Base-by-base conservation (phyloP, 768 basidiomycete species). In the Clathrus columnatus region DNA sequence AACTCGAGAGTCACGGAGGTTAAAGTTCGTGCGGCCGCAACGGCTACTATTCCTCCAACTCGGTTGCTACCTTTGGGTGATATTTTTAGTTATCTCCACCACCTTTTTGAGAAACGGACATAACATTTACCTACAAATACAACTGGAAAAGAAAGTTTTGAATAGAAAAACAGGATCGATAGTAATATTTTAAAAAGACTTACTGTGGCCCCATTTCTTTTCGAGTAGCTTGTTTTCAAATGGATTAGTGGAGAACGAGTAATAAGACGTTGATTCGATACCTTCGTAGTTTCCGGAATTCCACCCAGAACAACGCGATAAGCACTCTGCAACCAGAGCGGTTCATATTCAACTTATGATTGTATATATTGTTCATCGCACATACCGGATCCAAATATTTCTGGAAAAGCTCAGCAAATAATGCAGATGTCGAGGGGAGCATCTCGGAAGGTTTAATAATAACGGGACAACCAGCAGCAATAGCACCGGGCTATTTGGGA, bases 21-120 rank as follows among this genome's bases (percentile, higher is more conserved):
- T 6, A 91, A 66, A 52, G 79, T 76, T 67, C 91, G 84, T 1
- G 84, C 87, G 14, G 91, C 91, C 0, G 89, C 89, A 0, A 74
- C 64, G 1, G 83, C 78, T 7, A 93, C 77, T 45, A 92, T 76
- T 59, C 68, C 77, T 0, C 75, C 89, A 5, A 91, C 79, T 21
- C 78, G 75, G 2, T 73, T 75, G 24, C 73, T 72, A 45, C 73
- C 71, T 16, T 21, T 8, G 21, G 24, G 14, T 26, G 7, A 5
- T 46, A 23, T 7, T 17, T 7, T 5, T 26, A 27, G 16, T 1
- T 27, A 42, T 2, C 5, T 5, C 21, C 11, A 36, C 18, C 29
- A 45, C 32, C 26, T 26, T 45, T 6, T 4, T 5, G 46, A 29
- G 1, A 29, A 29, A 29, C 8, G 17, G 20, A 45, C 23, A 8